Base-by-base conservation (phyloP, 140 eudicot genomes). In the Cichorium intybus region DNA sequence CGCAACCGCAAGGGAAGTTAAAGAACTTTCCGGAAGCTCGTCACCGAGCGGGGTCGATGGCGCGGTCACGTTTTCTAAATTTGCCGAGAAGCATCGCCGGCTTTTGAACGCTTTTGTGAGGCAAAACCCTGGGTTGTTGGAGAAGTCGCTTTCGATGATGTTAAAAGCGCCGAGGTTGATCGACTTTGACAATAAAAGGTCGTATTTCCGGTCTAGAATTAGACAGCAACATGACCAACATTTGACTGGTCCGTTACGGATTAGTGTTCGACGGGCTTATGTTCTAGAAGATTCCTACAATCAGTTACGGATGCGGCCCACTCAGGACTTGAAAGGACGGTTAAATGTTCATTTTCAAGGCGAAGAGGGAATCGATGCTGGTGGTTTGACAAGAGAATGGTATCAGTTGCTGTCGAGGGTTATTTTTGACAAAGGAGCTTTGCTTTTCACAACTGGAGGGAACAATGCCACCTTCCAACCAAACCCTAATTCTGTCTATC, bases 321-420 rank as follows among this genome's bases (percentile, higher is more conserved):
- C 34, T 46, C 95, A 81, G 69, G 99, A 89, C 60, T 78, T 93
- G 20, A 93, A 84, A 78, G 99, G 97, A 23, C 92, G 99, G 16
- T 82, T 93, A 75, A 93, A 93, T 76, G 99, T 93, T 33, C 99
- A 93, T 75, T 93, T 93, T 78, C 99, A 88, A 88, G 97, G 97
- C 57, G 99, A 93, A 88, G 99, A 93, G 74, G 97, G 99, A 48
- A 89, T 93, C 67, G 99, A 93, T 81, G 99, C 94, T 63, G 99
- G 99, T 68, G 99, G 99, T 64, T 82, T 93, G 82, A 93, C 99
- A 3, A 81, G 99, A 85, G 99, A 93, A 66, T 93, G 99, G 99
- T 93, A 93, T 81, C 99, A 85, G 41, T 33, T 93, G 49, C 68
- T 93, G 14, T 93, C 99, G 20, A 85, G 99, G 76, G 99, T 93